Base-by-base conservation (phyloP, 164 flowering plant species). In the Stephania cephalantha region DNA sequence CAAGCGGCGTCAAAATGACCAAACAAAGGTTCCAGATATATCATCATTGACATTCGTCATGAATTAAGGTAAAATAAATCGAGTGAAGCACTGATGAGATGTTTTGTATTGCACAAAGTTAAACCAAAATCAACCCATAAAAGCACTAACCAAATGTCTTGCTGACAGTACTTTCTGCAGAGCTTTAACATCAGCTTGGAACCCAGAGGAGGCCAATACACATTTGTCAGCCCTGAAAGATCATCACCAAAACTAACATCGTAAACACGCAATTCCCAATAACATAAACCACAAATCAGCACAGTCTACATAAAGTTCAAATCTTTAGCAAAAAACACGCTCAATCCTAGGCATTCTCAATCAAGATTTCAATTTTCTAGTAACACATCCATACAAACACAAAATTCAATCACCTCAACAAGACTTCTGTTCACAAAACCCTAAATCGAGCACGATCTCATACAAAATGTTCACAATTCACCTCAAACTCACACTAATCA, bases 181-280 rank as follows among this genome's bases (percentile, higher is more conserved):
- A 70, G 99, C 97, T 84, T 83, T 88, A 42, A 95, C 96, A 84
- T 93, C 99, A 79, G 97, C 97, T 84, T 95, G 99, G 78, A 95
- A 95, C n/a, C 98, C 99, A 46, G 98, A 93, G 35, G 99, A 93
- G 12, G 98, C 97, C 91, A 95, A 78, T 1, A 91, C 80, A 78
- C 81, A 72, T 79, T 88, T 95, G 72, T 93, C 97, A 12, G 97
- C 95, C 73, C 97, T 95, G 82, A 81, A 87, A 78, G 66, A 65
- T 73, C 71, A 78, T 72, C 46, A 22, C 64, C 52, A 75, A 5
- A 17, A 44, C 45, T 13, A 68, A 53, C 65, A 71, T 71, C 13
- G 22, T 44, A 50, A 50, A 7, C 42, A 35, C 42, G 42, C 42
- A 35, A 35, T 35, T 35, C 55, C 55, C 55, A 50, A 50, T 0